These are phyloP conservation scores for Casuarina glauca DNA, from an alignment of 306 rosid genomes.

Conservation along the genomic window DNA sequence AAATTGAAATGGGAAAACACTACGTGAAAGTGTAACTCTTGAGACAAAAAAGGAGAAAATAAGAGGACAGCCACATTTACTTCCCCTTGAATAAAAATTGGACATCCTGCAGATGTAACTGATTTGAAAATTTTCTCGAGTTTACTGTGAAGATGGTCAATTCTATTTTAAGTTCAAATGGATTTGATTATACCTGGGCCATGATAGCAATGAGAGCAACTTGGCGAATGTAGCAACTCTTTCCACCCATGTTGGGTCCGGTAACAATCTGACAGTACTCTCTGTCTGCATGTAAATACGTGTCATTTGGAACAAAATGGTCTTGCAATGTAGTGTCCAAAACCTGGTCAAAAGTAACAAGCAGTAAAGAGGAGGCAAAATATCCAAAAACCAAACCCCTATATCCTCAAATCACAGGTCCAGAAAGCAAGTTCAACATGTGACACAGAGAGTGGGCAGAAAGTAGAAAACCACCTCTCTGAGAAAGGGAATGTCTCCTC, in stretches of 20 bases:
- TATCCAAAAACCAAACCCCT: neutral
- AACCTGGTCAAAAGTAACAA: constrained; percentile 55
- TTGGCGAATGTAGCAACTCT: constrained; percentile 98
- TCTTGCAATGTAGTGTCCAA: constrained; percentile 74
- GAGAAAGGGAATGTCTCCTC: neutral
- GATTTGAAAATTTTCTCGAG: neutral
- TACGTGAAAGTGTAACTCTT: neutral
- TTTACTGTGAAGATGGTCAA: neutral
- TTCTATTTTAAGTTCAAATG: neutral
- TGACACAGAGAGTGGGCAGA: neutral
- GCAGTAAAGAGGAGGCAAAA: constrained; percentile 29
- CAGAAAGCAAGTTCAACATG: neutral
- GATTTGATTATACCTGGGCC: constrained; percentile 77
- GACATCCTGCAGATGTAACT: neutral
- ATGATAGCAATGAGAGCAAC: constrained; percentile 85
- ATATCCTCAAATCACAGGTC: neutral
- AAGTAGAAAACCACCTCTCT: neutral
- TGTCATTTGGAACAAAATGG: constrained; percentile 90
- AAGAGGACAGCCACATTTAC: neutral
- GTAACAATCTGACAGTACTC: constrained; percentile 91
- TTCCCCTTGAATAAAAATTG: neutral
- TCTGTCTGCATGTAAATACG: constrained; percentile 58
- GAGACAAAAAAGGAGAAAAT: neutral
- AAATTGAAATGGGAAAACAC: neutral
- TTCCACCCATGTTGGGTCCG: constrained; percentile 98